These are phyloP conservation scores for Rhynchosporium secalis DNA, from an alignment of 2,329 filamentous ascomycete genomes.

Conservation along the genomic window DNA sequence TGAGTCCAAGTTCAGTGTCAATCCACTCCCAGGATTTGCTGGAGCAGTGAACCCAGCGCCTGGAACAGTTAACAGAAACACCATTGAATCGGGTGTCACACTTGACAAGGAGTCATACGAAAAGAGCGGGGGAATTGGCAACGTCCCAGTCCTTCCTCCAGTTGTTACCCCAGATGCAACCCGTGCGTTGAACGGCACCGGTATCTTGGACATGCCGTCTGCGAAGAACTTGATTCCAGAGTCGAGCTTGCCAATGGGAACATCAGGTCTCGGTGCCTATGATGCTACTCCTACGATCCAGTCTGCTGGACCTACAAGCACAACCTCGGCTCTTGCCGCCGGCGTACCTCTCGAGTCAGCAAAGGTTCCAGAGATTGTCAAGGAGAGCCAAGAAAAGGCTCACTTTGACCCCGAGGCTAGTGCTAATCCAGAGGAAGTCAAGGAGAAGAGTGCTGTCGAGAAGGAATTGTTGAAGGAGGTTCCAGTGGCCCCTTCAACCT, in stretches of 20 bases:
- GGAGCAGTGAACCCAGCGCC: slow-evolving; percentile 73
- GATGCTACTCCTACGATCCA: slow-evolving; percentile 52
- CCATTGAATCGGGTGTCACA: slow-evolving; percentile 69
- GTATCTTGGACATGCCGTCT: slow-evolving; percentile 53
- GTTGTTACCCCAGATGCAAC: slow-evolving; percentile 46
- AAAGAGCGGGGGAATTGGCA: slow-evolving; percentile 63
- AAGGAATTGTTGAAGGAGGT: slow-evolving; percentile 69
- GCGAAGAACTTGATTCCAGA: slow-evolving; percentile 73
- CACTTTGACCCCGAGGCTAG: slow-evolving; percentile 66
- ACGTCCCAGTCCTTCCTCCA: slow-evolving; percentile 37
- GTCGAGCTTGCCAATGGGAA: slow-evolving; percentile 70
- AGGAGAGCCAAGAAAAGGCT: slow-evolving; percentile 70
- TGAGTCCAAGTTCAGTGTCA: slow-evolving; percentile 55
- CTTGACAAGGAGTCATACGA: slow-evolving; percentile 86
- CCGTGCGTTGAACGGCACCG: slow-evolving; percentile 37
- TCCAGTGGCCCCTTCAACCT: slow-evolving; percentile 57
- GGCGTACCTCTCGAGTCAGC: slow-evolving; percentile 45
- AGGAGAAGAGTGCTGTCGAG: slow-evolving; percentile 71
- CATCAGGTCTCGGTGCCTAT: slow-evolving; percentile 48
- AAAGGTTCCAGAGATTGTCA: slow-evolving; percentile 63
- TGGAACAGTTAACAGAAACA: slow-evolving; percentile 63
- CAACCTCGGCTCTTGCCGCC: slow-evolving; percentile 45
- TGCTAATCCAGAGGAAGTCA: slow-evolving; percentile 62
- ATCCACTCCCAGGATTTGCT: slow-evolving; percentile 61
- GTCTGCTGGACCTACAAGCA: slow-evolving; percentile 50